phyloP scores from a whole-genome alignment of 805 yeast species.

The Candida alai region DNA sequence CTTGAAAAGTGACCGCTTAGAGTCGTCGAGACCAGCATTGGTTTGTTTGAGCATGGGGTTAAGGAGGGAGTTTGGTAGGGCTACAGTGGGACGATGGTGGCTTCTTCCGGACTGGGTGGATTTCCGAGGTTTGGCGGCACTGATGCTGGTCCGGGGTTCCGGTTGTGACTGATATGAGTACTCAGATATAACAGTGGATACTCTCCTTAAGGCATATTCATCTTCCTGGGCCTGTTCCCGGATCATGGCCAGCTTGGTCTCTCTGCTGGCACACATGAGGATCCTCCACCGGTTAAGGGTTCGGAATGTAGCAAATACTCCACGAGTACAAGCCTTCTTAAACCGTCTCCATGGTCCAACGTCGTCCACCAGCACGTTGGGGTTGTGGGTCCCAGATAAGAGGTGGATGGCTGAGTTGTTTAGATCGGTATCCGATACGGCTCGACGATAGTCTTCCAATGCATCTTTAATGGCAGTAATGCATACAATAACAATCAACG shows the following conservation, averaged over 20 bases:
- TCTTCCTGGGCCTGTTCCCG: slow-evolving; percentile 23
- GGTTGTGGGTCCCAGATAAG: slow-evolving; percentile 50
- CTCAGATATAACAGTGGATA: slow-evolving; percentile 37
- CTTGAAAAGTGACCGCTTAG: slow-evolving; percentile 25
- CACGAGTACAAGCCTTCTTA: slow-evolving; percentile 53
- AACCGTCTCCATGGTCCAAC: slow-evolving; percentile 65
- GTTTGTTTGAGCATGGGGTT: slow-evolving; percentile 16
- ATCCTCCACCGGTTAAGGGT: slow-evolving; percentile 21
- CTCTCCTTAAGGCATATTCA: slow-evolving; percentile 29
- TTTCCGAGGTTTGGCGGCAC: slow-evolving; percentile 6
- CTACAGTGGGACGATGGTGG: slow-evolving; percentile 10
- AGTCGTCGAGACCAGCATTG: slow-evolving; percentile 6
- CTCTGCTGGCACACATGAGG: slow-evolving; percentile 22
- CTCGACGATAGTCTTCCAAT: slow-evolving; percentile 70
- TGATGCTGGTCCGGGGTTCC: slow-evolving; percentile 6
- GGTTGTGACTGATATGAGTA: slow-evolving; percentile 14
- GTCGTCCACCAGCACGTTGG: slow-evolving; percentile 51
- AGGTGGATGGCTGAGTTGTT: slow-evolving; percentile 63
- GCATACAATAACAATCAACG: slow-evolving; percentile 72
- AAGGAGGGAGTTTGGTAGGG: slow-evolving; percentile 17
- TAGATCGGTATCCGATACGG: slow-evolving; percentile 59
- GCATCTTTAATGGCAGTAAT: slow-evolving; percentile 77
- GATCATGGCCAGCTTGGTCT: slow-evolving; percentile 21
- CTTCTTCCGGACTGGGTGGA: slow-evolving; percentile 11
- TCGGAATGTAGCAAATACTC: slow-evolving; percentile 11